Evolutionary conservation across 1,284 basidiomycete genomes (phyloP).

Genomic region (Pascua sp.): DNA sequence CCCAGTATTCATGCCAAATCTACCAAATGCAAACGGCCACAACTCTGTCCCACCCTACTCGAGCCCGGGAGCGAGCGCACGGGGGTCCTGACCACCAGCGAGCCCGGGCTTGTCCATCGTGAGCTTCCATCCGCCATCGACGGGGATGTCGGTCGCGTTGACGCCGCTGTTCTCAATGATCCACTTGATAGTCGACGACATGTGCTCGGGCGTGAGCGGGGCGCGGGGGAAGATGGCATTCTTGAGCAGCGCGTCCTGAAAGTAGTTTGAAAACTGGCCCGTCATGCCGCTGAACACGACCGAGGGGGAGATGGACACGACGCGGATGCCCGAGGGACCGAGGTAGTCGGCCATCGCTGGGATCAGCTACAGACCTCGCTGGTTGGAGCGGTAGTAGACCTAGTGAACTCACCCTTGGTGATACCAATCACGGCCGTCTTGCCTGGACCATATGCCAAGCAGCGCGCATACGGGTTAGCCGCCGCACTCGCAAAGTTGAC

Average conservation of each 20-base stretch:
- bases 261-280: constrained; percentile 31
- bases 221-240: constrained; percentile 42
- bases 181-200: constrained; percentile 30
- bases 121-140: constrained; percentile 43
- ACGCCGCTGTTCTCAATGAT: constrained; percentile 41
- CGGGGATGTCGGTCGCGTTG: constrained; percentile 39
- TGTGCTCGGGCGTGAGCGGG: constrained; percentile 35
- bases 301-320: constrained; percentile 41
- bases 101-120: constrained; percentile 31
- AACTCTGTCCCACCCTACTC: constrained; percentile 23
- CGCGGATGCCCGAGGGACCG: constrained; percentile 42
- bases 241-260: constrained; percentile 33
- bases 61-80: constrained; percentile 35
- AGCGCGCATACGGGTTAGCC: constrained; percentile 35
- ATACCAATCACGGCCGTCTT: constrained; percentile 43
- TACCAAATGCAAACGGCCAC: background rate
- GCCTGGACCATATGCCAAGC: constrained; percentile 40
- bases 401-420: constrained; percentile 20
- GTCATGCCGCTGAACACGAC: constrained; percentile 42
- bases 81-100: constrained; percentile 30
- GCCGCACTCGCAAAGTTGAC: constrained; percentile 46
- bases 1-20: background rate
- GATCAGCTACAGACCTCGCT: no score
- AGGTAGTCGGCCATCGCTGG: constrained; percentile 35
- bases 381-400: no score